Percentiles rank a stretch among this genome's conserved stretches.
Conservation (phyloP, 2,329 filamentous ascomycete genomes). For the Taxawa tesnikishii region DNA sequence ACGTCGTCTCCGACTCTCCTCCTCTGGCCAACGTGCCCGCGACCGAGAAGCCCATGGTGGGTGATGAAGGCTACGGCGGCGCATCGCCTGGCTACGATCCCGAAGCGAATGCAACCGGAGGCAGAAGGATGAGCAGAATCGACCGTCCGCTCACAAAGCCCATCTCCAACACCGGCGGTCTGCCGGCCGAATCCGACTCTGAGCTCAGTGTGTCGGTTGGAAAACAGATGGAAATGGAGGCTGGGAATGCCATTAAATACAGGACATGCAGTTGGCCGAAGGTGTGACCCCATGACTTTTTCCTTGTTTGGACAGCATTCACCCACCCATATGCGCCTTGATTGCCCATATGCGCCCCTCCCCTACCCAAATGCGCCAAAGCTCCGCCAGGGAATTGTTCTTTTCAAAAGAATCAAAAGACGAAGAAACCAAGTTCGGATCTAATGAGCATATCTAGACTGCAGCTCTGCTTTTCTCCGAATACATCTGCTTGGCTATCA, state of each 20-base stretch:
- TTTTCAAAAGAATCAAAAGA: not conserved
- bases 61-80: slow-evolving; percentile 13
- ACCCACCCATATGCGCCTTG: slow-evolving; percentile 2
- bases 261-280: slow-evolving; percentile 91
- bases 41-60: slow-evolving; percentile 8
- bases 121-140: slow-evolving; percentile 28
- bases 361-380: not conserved
- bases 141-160: slow-evolving; percentile 23
- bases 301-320: not conserved
- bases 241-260: slow-evolving; percentile 74
- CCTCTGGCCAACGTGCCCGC: slow-evolving; percentile 7
- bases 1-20: slow-evolving; percentile 6
- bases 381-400: not conserved
- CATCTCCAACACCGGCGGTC: slow-evolving; percentile 14
- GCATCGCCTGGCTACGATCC: slow-evolving; percentile 12
- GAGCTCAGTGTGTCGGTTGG: slow-evolving; percentile 34
- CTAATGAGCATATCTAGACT: slow-evolving; percentile 40
- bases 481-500: slow-evolving; percentile 86
- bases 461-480: slow-evolving; percentile 84
- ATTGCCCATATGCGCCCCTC: not conserved
- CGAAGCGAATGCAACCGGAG: slow-evolving; percentile 18
- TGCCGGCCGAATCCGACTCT: slow-evolving; percentile 17
- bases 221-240: slow-evolving; percentile 65
- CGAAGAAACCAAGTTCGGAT: not conserved
- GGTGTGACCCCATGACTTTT: slow-evolving; percentile 27